phyloP scores from a whole-genome alignment of 352 stramenopile species.

The Peronospora belbahrii region DNA sequence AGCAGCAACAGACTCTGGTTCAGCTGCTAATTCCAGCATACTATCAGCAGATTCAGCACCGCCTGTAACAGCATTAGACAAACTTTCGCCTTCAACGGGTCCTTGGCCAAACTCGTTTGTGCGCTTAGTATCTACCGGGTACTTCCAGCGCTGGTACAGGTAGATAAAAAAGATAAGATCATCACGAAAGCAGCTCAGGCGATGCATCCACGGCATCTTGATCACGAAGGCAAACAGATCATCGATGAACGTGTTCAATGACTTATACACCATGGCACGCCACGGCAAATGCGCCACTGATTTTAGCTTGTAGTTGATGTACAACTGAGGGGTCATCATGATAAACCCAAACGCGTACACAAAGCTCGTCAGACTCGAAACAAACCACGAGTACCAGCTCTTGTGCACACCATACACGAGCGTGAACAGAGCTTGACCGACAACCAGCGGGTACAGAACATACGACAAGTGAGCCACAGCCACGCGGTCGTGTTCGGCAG shows the following conservation, averaged over 20 bases:
- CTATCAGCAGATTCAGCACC: slow-evolving; percentile 1
- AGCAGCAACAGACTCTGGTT: slow-evolving; percentile 13
- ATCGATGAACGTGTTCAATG: slow-evolving; percentile 92
- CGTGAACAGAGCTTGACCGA: slow-evolving; percentile 92
- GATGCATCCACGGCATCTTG: slow-evolving; percentile 94
- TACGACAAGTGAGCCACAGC: slow-evolving; percentile 79
- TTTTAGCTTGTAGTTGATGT: slow-evolving; percentile 99
- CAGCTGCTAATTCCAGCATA: slow-evolving; percentile 2
- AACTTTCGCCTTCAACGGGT: slow-evolving; percentile 41
- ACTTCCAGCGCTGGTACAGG: slow-evolving; percentile 98
- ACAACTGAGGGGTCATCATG: slow-evolving; percentile 98
- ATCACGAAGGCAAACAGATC: slow-evolving; percentile 90
- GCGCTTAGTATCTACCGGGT: slow-evolving; percentile 87
- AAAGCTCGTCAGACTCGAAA: slow-evolving; percentile 95
- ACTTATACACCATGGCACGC: slow-evolving; percentile 98
- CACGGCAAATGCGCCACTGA: slow-evolving; percentile 94
- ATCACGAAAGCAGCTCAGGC: slow-evolving; percentile 96
- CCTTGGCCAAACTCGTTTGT: slow-evolving; percentile 92
- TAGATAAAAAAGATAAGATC: slow-evolving; percentile 99
- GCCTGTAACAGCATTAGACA: slow-evolving; percentile 25
- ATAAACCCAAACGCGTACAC: slow-evolving; percentile 99
- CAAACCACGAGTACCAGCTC: slow-evolving; percentile 96
- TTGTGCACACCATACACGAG: slow-evolving; percentile 91
- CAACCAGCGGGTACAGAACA: slow-evolving; percentile 83
- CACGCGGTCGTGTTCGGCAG: slow-evolving; percentile 77